Base-by-base conservation (phyloP, 805 yeast genomes). In the Kuraishia cidri region DNA sequence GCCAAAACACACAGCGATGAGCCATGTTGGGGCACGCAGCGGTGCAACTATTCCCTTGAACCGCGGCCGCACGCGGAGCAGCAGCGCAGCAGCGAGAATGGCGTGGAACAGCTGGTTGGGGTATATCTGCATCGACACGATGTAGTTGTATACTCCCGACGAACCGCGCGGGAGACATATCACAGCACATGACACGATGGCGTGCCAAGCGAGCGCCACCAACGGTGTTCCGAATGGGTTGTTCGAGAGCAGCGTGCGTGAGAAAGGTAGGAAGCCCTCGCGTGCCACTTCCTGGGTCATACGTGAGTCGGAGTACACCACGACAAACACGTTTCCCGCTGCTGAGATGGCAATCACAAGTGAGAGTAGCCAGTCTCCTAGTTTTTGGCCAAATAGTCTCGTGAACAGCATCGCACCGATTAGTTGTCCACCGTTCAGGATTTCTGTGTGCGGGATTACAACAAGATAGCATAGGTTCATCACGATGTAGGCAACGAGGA, bases 271-370 rank as follows among this genome's bases (percentile, higher is more conserved):
- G 34, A 55, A 64, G 0, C 74, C 74, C 38, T 67, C 74, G 12
- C 69, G 46, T 40, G 68, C 65, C 4, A 64, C 64, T 43, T 66
- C 73, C 40, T 67, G 74, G 33, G 58, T 61, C 38, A 62, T 58
- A 26, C 72, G 52, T 2, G 72, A 64, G 18, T 66, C 62, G 4
- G 69, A 55, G 43, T 62, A 69, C 11, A 66, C 44, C 4, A 67
- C 72, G 19, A 68, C 72, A 39, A 66, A 58, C 3, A 68, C 64
- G 39, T 69, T 69, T 2, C 72, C 70, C 1, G 67, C 72, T 5
- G 73, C 62, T 40, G 66, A 64, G 14, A 65, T 34, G 0, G 72
- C 66, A n/a, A 67, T 55, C 2, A 69, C 49, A 11, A 64, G 38
- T 2, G 71, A 61, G 29, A 69, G 53, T 21, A 68, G 43, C 26